A percentile compares a stretch with the other conserved stretches of the same genome.
These are phyloP conservation scores for Moniliophthora roreri DNA, from an alignment of 1,284 basidiomycete species.

Conservation along the genomic window DNA sequence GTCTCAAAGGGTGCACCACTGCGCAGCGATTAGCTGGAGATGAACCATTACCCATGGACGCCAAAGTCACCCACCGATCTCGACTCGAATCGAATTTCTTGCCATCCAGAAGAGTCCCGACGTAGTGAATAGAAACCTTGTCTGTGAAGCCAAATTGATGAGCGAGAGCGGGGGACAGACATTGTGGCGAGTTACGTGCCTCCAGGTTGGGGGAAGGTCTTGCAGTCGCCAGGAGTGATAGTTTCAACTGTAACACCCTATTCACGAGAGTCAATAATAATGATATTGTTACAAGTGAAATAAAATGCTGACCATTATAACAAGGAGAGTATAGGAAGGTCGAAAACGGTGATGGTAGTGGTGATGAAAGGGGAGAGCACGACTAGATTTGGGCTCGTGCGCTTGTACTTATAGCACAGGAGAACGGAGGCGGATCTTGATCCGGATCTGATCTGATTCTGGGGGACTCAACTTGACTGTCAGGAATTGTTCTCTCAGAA, in stretches of 20 bases:
- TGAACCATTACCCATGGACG: background rate
- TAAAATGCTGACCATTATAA: slow-evolving; percentile 26
- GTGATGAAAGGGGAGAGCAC: slow-evolving; percentile 10
- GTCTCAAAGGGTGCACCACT: slow-evolving; percentile 69
- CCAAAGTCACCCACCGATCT: slow-evolving; percentile 51
- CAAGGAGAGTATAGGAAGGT: background rate
- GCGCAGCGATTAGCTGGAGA: background rate
- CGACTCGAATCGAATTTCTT: slow-evolving; percentile 70
- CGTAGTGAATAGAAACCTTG: slow-evolving; percentile 68
- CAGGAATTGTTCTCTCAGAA: background rate
- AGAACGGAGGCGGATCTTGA: slow-evolving; percentile 1
- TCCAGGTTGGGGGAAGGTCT: slow-evolving; percentile 37
- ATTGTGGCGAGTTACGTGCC: background rate
- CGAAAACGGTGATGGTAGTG: slow-evolving; percentile 4
- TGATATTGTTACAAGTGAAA: background rate
- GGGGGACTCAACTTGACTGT: background rate
- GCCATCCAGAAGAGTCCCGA: slow-evolving; percentile 65
- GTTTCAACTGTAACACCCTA: slow-evolving; percentile 46
- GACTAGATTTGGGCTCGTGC: slow-evolving; percentile 12
- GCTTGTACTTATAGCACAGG: too few relatives aligned
- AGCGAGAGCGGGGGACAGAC: background rate
- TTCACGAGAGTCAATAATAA: background rate
- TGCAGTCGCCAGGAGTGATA: slow-evolving; percentile 43
- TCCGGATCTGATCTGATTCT: slow-evolving; percentile 2
- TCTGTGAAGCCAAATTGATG: slow-evolving; percentile 26